Conservation (phyloP, 2,329 filamentous ascomycete species). For the Paecilomyces variotii region DNA sequence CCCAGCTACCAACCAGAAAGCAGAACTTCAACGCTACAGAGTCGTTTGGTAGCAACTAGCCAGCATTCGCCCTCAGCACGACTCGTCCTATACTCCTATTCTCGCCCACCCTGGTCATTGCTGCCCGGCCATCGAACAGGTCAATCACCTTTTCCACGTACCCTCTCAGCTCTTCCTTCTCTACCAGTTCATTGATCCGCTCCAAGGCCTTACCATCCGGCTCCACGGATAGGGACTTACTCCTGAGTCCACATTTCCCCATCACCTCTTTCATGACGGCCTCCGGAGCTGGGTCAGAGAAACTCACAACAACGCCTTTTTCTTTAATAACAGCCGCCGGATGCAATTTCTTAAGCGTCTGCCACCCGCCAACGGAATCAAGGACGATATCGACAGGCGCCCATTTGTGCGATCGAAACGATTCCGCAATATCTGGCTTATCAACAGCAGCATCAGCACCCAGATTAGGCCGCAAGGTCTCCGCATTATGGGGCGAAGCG, state of each 20-base stretch:
- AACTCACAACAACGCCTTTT: constrained; percentile 24
- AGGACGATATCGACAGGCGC: constrained; percentile 33
- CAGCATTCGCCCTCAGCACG: constrained; percentile 6
- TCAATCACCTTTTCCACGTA: constrained; percentile 26
- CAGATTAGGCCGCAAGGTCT: constrained; percentile 18
- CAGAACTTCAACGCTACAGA: not conserved
- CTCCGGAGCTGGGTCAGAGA: constrained; percentile 4
- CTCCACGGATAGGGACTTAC: constrained; percentile 28
- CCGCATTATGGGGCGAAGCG: constrained; percentile 14
- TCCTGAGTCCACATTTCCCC: constrained; percentile 18
- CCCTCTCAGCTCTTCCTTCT: constrained; percentile 24
- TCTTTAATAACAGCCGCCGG: constrained; percentile 24
- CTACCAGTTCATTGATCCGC: constrained; percentile 27
- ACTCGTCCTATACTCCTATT: constrained; percentile 7
- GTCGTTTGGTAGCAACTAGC: not conserved
- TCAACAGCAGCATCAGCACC: constrained; percentile 29
- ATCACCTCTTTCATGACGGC: constrained; percentile 5
- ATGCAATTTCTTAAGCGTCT: constrained; percentile 27
- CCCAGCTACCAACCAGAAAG: not conserved
- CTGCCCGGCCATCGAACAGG: constrained; percentile 25
- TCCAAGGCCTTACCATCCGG: constrained; percentile 27
- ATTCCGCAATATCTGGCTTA: constrained; percentile 21
- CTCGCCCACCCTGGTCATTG: constrained; percentile 17
- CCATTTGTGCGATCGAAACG: constrained; percentile 24
- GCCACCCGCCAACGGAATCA: constrained; percentile 28